Base-by-base conservation (phyloP, 1,284 basidiomycete genomes). In the Papiliotrema terrestris region DNA sequence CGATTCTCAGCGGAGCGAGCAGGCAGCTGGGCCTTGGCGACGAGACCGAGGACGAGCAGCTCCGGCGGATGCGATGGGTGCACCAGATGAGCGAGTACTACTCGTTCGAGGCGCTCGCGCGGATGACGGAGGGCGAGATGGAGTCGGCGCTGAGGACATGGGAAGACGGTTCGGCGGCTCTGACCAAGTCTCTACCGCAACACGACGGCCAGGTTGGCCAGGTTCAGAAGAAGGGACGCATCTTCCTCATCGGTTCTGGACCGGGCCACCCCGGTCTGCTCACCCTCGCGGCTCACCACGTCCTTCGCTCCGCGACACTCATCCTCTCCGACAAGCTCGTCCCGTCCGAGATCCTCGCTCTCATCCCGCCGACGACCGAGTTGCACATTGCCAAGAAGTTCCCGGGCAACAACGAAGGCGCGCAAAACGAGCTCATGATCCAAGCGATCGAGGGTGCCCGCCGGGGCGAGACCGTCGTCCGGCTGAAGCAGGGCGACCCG, bases 281-380 rank as follows among this genome's bases (percentile, higher is more conserved):
- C 45, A 98, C 95, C 1, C 79, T 91, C 8, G 88, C 93, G 0
- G 91, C 93, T 0, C 88, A 89, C 63, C 82, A 82, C 19, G 85
- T 89, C 0, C 83, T 98, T 45, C 82, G 82, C 58, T 82, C 85
- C 9, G 89, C 92, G 1, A 85, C 94, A 59, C 79, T 97, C 37
- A 88, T 98, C 20, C 83, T 98, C 4, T 90, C 91, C 9, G 95
- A 98, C 80, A 98, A 98, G 72, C 87, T 98, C n/a, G 95, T 98
- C 1, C 95, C 95, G 0, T 82, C 87, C 8, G 85, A 87, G 14
- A 89, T 98, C 17, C 85, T 98, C 26, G 84, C 83, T 0, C 80
- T 97, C n/a, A 90, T 98, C 49, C 94, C 94, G 0, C 56, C 65
- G 6, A 76, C 81, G 4, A 82, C 80, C 43, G 74, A 73, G 20